A percentile compares a stretch with the other conserved stretches of the same genome.
Conservation (phyloP, 2,329 filamentous ascomycete species). For the Fusarium odoratissimum region DNA sequence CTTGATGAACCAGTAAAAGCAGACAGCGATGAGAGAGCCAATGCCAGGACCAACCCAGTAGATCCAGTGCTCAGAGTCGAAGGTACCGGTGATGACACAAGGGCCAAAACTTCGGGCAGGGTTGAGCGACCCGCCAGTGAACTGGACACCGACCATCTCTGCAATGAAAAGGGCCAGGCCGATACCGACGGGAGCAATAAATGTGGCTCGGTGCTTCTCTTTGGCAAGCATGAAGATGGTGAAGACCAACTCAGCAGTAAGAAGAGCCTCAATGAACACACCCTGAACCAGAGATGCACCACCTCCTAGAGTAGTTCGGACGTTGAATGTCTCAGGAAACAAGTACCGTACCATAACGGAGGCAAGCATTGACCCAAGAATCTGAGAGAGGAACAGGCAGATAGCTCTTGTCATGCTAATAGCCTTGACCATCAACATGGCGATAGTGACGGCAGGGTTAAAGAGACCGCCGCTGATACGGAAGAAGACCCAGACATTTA, state of each 20-base stretch:
- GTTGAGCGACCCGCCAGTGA: conserved; percentile 61
- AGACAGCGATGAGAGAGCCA: conserved; percentile 51
- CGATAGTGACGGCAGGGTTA: conserved; percentile 59
- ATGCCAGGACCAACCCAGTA: conserved; percentile 55
- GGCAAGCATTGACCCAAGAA: conserved; percentile 59
- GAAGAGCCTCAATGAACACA: conserved; percentile 62
- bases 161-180: conserved; percentile 59
- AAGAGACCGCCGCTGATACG: conserved; percentile 56
- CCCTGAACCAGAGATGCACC: conserved; percentile 57
- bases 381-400: conserved; percentile 62
- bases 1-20: conserved; percentile 56
- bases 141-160: conserved; percentile 59
- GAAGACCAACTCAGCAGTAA: conserved; percentile 61
- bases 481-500: conserved; percentile 62
- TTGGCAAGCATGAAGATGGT: conserved; percentile 64
- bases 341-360: conserved; percentile 56
- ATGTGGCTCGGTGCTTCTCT: conserved; percentile 61
- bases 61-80: conserved; percentile 60
- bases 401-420: conserved; percentile 58
- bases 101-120: conserved; percentile 60
- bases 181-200: conserved; percentile 61
- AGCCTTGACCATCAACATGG: conserved; percentile 62
- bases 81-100: conserved; percentile 55
- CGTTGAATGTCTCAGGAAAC: conserved; percentile 57
- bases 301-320: conserved; percentile 55